Base-by-base conservation (phyloP, 768 basidiomycete species). In the Phlebiopsis flavidoalba region DNA sequence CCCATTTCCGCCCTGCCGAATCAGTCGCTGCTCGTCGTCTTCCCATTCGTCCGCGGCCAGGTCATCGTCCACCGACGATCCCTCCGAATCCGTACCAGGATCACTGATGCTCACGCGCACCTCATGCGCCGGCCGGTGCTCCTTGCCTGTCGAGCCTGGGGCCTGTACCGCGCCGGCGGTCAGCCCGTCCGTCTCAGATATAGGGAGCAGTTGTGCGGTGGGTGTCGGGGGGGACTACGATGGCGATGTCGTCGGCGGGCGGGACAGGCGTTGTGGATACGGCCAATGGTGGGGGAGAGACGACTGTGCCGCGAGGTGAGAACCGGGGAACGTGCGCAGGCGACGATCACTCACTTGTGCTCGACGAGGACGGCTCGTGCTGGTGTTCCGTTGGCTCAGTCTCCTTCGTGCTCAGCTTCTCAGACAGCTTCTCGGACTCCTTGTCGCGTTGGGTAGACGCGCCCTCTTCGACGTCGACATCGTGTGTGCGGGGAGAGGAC, bases 81-180 rank as follows among this genome's bases (percentile, higher is more conserved):
- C 56, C 64, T 88, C 86, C 50, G 79, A 79, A 64, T 86, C 79
- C 62, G 76, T 80, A 48, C 71, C 77, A 45, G 72, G 74, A 47
- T 80, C 78, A 21, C 71, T 71, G 8, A 78, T 75, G 63, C 79
- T 81, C 2, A 69, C 63, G 43, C 71, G 69, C 49, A 61, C 68
- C 11, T 70, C 67, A 11, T 46, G 21, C 26, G 56, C 22, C 7
- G 64, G 68, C 36, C 40, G 54, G 37, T 43, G 43, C 64, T 70
- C 71, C 59, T 63, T 75, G 48, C 83, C 89, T 57, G 83, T 89
- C 24, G 93, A 91, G 45, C 94, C 94, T 17, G 95, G 94, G 1
- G 93, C 82, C 67, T 95, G 91, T 35, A 95, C 94, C 47, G 92
- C 91, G 45, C 92, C 89, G n/a, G 91, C 92, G 2, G 91, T 92